Percentiles rank a stretch among this genome's conserved stretches.
phyloP scores from a whole-genome alignment of 1,139 yeast genomes.

The Scheffersomyces titani region DNA sequence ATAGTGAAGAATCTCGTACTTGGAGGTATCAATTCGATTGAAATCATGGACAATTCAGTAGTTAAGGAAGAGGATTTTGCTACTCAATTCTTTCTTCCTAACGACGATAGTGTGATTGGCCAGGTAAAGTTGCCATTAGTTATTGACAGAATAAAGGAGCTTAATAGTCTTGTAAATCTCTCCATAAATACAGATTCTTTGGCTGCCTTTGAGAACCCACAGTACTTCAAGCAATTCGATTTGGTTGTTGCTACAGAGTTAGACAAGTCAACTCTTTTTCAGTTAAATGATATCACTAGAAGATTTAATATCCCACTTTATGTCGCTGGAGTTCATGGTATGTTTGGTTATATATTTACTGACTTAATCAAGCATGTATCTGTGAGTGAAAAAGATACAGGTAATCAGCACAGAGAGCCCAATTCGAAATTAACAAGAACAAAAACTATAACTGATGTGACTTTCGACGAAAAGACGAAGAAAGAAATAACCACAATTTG shows the following conservation, averaged over 20 bases:
- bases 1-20: conserved; percentile 80
- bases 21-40: conserved; percentile 83
- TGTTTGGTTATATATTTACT: conserved; percentile 78
- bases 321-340: conserved; percentile 70
- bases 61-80: conserved; percentile 68
- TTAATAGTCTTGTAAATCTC: conserved; percentile 76
- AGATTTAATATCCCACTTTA: conserved; percentile 62
- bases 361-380: conserved; percentile 72
- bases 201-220: conserved; percentile 18
- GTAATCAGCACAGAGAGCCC: conserved; percentile 50
- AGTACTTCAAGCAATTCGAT: conserved; percentile 61
- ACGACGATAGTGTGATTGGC: conserved; percentile 51
- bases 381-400: conserved; percentile 39
- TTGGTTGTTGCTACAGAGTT: conserved; percentile 77
- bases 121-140: conserved; percentile 56
- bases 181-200: conserved; percentile 40
- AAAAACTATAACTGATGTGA: conserved; percentile 55
- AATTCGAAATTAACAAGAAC: conserved; percentile 49
- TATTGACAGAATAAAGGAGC: conserved; percentile 56
- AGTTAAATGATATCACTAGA: conserved; percentile 58
- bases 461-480: conserved; percentile 24
- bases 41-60: conserved; percentile 60
- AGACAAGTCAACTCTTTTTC: conserved; percentile 36
- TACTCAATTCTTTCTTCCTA: conserved; percentile 76
- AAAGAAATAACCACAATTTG: conserved; percentile 57